These are phyloP conservation scores for Diphasiastrum complanatum DNA, from an alignment of 83 land plant genomes.

Conservation along the genomic window DNA sequence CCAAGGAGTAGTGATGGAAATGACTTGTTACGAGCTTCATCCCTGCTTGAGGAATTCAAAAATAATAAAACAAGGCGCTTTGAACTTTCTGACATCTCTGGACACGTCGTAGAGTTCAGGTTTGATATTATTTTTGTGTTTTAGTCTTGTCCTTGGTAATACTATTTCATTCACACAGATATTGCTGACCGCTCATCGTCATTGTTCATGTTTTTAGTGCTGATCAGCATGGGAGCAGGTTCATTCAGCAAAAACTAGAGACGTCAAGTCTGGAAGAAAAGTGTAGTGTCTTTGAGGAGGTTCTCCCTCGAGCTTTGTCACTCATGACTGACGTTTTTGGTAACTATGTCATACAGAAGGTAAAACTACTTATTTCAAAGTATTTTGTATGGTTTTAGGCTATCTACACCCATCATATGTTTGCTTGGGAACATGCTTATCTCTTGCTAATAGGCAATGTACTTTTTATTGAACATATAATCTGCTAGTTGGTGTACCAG, in stretches of 20 bases:
- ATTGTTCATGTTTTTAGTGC: constrained; percentile 18
- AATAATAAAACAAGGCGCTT: constrained; percentile 64
- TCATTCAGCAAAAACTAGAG: constrained; percentile 34
- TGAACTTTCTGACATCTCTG: constrained; percentile 76
- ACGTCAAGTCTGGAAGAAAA: constrained; percentile 30
- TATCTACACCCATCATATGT: background rate
- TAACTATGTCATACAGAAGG: constrained; percentile 26
- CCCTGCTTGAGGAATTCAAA: constrained; percentile 80
- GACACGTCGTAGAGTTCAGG: constrained; percentile 94
- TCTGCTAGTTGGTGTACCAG: too few species aligned
- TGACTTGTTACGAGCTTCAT: constrained; percentile 45
- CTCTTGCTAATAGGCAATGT: too few species aligned
- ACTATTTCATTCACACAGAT: background rate
- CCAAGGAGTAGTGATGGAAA: constrained; percentile 37
- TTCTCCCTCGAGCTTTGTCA: constrained; percentile 28
- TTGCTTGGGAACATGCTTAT: background rate
- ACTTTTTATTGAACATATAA: too few species aligned
- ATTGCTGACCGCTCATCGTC: too few species aligned
- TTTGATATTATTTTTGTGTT: constrained; percentile 6
- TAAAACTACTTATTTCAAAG: background rate
- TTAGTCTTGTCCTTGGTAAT: background rate
- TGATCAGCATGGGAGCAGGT: constrained; percentile 36
- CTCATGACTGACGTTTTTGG: constrained; percentile 39
- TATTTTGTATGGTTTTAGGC: constrained; percentile 5
- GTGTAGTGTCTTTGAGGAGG: constrained; percentile 31